phyloP scores from a whole-genome alignment of 208 protist species.

The Acanthamoeba comandoni region DNA sequence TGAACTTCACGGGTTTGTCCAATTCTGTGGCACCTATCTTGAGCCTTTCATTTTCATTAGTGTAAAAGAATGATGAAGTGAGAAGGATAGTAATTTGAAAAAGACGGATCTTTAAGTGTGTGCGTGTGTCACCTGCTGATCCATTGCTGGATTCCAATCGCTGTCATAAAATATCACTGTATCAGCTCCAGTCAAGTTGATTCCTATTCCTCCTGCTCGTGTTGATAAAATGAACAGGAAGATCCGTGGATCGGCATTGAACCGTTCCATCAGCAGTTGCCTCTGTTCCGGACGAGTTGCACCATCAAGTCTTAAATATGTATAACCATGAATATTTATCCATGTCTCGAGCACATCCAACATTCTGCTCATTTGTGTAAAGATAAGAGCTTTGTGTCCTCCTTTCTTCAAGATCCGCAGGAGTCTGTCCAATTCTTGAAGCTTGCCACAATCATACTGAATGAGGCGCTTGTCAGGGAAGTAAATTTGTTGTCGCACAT shows the following conservation, averaged over 20 bases:
- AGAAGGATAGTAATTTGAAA: slow-evolving; percentile 49
- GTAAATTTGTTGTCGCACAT: slow-evolving; percentile 86
- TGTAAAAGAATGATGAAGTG: background rate
- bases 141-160: slow-evolving; percentile 99
- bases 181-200: slow-evolving; percentile 98
- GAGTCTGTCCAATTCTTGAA: slow-evolving; percentile 92
- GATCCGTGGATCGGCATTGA: slow-evolving; percentile 93
- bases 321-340: slow-evolving; percentile 91
- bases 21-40: slow-evolving; percentile 97
- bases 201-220: slow-evolving; percentile 95
- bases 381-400: slow-evolving; percentile 96
- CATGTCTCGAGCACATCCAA: slow-evolving; percentile 98
- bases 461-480: slow-evolving; percentile 96
- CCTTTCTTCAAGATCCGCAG: slow-evolving; percentile 79
- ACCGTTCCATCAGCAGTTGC: slow-evolving; percentile 93
- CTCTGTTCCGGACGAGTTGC: slow-evolving; percentile 92
- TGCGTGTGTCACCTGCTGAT: slow-evolving; percentile 94
- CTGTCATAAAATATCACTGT: slow-evolving; percentile 99
- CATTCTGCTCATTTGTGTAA: slow-evolving; percentile 98
- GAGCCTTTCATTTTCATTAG: slow-evolving; percentile 87
- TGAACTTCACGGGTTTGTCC: slow-evolving; percentile 96
- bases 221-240: slow-evolving; percentile 98
- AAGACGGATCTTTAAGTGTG: no score
- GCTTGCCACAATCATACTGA: slow-evolving; percentile 97
- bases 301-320: slow-evolving; percentile 96